phyloP scores from a whole-genome alignment of 75 land plant species.

The Isoetes taiwanensis region DNA sequence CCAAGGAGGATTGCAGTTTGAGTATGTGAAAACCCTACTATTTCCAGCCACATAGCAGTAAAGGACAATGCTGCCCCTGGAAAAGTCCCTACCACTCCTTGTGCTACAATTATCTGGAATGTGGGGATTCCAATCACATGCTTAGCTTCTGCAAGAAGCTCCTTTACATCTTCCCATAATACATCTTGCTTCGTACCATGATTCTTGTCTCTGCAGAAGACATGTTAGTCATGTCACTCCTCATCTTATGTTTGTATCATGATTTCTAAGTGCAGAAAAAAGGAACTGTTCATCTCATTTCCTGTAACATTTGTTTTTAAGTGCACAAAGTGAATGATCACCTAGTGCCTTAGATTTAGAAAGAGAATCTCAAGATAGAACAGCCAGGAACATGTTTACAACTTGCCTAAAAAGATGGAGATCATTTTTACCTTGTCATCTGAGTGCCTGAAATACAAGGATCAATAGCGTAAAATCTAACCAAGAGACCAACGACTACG shows the following conservation, averaged over 20 bases:
- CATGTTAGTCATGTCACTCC: too few species aligned
- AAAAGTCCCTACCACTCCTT: conserved; percentile 66
- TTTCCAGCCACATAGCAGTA: conserved; percentile 81
- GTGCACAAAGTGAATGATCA: neutral
- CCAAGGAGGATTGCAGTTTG: conserved; percentile 45
- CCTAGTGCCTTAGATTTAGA: too few species aligned
- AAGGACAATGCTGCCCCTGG: conserved; percentile 87
- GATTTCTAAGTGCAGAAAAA: too few species aligned
- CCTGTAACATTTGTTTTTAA: too few species aligned
- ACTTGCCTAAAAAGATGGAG: too few species aligned
- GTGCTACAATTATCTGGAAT: conserved; percentile 78
- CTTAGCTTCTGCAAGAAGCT: conserved; percentile 42
- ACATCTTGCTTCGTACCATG: too few species aligned
- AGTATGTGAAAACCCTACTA: conserved; percentile 54
- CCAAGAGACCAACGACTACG: conserved; percentile 42
- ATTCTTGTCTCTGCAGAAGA: too few species aligned
- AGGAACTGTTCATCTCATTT: neutral
- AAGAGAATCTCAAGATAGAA: too few species aligned
- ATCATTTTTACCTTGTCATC: too few species aligned
- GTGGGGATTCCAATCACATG: conserved; percentile 43
- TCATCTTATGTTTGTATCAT: too few species aligned
- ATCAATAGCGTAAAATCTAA: conserved; percentile 43
- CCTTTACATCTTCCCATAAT: conserved; percentile 27
- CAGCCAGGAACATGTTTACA: too few species aligned
- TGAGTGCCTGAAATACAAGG: conserved; percentile 27